These are phyloP conservation scores for Ochetophila trinervis DNA, from an alignment of 306 rosid genomes.

Conservation along the genomic window DNA sequence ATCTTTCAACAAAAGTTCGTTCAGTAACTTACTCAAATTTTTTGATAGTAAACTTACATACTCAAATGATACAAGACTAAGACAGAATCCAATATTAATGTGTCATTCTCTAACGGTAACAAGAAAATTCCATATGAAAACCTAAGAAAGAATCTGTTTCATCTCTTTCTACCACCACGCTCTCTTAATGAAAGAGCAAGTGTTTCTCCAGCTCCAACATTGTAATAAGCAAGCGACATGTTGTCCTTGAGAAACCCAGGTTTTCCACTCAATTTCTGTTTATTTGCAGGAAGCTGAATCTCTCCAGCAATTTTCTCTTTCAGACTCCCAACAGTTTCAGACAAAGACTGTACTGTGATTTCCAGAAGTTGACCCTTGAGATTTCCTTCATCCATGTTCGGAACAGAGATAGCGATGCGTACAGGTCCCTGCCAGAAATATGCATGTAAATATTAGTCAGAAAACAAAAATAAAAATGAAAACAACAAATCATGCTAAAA, in stretches of 20 bases:
- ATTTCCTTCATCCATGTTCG: conserved; percentile 89
- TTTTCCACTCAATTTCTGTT: conserved; percentile 94
- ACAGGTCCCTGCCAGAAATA: conserved; percentile 61
- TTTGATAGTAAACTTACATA: conserved; percentile 18
- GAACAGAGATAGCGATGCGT: conserved; percentile 66
- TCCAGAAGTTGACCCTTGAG: conserved; percentile 83
- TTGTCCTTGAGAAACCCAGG: conserved; percentile 98
- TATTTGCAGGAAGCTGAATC: conserved; percentile 95
- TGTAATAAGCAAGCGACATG: conserved; percentile 84
- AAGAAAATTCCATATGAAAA: conserved; percentile 46
- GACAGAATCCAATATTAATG: conserved; percentile 31
- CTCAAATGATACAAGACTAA: conserved; percentile 17
- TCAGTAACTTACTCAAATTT: conserved; percentile 13
- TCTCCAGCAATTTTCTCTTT: conserved; percentile 97
- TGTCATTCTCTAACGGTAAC: conserved; percentile 30
- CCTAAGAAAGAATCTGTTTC: conserved; percentile 37
- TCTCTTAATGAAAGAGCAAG: conserved; percentile 79
- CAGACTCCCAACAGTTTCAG: conserved; percentile 82
- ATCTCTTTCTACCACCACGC: conserved; percentile 98
- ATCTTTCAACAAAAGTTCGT: too few relatives aligned
- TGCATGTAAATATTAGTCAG: conserved; percentile 16
- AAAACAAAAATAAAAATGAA: not conserved
- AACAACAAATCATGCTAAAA: not conserved
- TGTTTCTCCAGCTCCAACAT: conserved; percentile 72
- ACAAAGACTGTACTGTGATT: conserved; percentile 70